phyloP scores from a whole-genome alignment of 2,329 filamentous ascomycete species.

The Alternaria sp. region DNA sequence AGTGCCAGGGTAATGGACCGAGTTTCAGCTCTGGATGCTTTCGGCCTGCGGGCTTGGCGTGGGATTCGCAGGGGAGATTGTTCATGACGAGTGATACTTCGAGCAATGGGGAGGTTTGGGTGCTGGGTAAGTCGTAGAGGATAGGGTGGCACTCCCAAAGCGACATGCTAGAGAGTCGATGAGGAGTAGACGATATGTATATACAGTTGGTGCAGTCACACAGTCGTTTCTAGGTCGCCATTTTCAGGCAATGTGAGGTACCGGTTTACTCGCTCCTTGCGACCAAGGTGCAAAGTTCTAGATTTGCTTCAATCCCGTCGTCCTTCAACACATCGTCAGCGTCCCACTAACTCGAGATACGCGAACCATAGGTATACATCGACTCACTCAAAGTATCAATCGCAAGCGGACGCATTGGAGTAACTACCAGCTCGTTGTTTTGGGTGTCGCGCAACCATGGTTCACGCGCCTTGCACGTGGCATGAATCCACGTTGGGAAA shows the following conservation, averaged over 20 bases:
- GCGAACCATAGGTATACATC: background rate
- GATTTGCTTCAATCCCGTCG: background rate
- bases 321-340: background rate
- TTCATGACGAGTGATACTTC: conserved; percentile 58
- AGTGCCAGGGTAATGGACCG: conserved; percentile 56
- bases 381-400: background rate
- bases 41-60: conserved; percentile 64
- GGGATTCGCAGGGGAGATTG: conserved; percentile 58
- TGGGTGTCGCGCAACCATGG: background rate
- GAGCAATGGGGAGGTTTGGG: conserved; percentile 39
- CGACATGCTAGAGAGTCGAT: background rate
- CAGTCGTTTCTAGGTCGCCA: background rate
- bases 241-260: background rate
- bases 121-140: conserved; percentile 37
- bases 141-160: background rate
- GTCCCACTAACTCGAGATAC: background rate
- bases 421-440: background rate
- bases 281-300: background rate
- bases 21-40: conserved; percentile 58
- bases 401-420: background rate
- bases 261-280: background rate
- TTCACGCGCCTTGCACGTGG: background rate
- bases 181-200: background rate
- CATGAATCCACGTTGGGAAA: background rate
- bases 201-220: background rate